Conservation (phyloP, 1,284 basidiomycete genomes). For the Leccinum subrobustum region DNA sequence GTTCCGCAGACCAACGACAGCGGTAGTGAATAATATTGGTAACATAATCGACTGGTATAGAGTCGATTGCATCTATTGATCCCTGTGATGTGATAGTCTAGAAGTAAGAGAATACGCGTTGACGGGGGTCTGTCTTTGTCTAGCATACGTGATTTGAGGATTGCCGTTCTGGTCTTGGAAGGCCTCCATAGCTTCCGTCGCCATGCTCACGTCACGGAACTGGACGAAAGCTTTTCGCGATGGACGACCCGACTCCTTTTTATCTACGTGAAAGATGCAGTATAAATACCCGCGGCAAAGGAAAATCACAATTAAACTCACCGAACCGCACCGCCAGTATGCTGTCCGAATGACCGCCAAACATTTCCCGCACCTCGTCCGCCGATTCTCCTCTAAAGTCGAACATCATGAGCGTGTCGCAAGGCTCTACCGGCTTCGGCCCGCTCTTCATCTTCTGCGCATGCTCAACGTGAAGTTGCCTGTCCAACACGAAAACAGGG, state of each 20-base stretch:
- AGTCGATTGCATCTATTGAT: conserved; percentile 5
- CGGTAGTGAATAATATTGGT: neutral
- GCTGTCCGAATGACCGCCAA: conserved; percentile 22
- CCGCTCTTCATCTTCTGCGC: conserved; percentile 6
- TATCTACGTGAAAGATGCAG: neutral
- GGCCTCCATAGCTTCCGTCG: conserved; percentile 25
- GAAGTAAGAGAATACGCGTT: conserved; percentile 14
- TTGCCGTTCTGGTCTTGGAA: conserved; percentile 14
- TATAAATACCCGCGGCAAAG: conserved; percentile 3
- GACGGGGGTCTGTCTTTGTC: conserved; percentile 13
- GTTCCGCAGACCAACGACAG: neutral
- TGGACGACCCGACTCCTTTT: conserved; percentile 1
- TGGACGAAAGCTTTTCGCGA: conserved; percentile 24
- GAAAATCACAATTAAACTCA: conserved; percentile 9
- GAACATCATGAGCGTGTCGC: conserved; percentile 41
- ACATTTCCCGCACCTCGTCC: conserved; percentile 20
- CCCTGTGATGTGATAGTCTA: conserved; percentile 20
- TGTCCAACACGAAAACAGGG: conserved; percentile 44
- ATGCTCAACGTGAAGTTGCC: conserved; percentile 42
- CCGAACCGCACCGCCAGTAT: conserved; percentile 25
- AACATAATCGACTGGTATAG: neutral
- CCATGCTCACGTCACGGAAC: conserved; percentile 21
- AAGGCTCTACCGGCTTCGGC: conserved; percentile 25
- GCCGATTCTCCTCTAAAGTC: conserved; percentile 31
- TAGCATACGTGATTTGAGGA: conserved; percentile 19